These are phyloP conservation scores for Trichoderma parareesei DNA, from an alignment of 495 filamentous ascomycete species.

Conservation along the genomic window DNA sequence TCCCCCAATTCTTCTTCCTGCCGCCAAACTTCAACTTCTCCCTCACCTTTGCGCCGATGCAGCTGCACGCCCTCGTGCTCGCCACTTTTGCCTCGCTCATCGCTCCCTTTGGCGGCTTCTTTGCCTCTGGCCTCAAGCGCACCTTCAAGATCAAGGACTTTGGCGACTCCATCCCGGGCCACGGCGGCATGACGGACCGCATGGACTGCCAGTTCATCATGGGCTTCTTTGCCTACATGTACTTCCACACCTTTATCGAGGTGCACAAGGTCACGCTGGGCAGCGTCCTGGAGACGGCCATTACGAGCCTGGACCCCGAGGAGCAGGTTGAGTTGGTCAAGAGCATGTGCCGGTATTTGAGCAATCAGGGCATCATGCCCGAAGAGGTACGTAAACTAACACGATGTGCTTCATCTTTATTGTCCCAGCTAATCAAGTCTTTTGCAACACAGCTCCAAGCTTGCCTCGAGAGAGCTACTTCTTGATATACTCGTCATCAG, in stretches of 20 bases:
- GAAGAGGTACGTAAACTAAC: constrained; percentile 41
- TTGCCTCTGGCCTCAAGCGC: constrained; percentile 93
- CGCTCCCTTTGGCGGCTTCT: constrained; percentile 97
- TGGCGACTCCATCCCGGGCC: constrained; percentile 93
- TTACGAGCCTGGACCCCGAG: constrained; percentile 71
- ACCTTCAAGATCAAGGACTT: constrained; percentile 99
- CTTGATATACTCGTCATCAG: neutral
- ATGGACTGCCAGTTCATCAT: constrained; percentile 99
- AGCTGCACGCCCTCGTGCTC: constrained; percentile 87
- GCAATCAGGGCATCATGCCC: constrained; percentile 68
- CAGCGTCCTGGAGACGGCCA: constrained; percentile 77
- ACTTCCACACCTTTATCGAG: constrained; percentile 96
- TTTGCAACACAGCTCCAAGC: neutral
- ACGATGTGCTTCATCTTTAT: no score
- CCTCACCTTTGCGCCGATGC: constrained; percentile 75
- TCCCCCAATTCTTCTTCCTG: constrained; percentile 62
- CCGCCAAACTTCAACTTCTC: constrained; percentile 42
- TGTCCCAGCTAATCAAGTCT: neutral
- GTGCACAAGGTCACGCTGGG: constrained; percentile 73
- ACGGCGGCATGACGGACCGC: constrained; percentile 96
- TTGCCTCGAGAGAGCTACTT: neutral
- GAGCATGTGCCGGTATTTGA: constrained; percentile 74
- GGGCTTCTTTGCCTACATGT: constrained; percentile 97
- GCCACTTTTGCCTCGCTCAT: constrained; percentile 94
- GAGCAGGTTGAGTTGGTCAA: constrained; percentile 86